phyloP scores from a whole-genome alignment of 208 protist species.

The Trypanosoma boissoni region DNA sequence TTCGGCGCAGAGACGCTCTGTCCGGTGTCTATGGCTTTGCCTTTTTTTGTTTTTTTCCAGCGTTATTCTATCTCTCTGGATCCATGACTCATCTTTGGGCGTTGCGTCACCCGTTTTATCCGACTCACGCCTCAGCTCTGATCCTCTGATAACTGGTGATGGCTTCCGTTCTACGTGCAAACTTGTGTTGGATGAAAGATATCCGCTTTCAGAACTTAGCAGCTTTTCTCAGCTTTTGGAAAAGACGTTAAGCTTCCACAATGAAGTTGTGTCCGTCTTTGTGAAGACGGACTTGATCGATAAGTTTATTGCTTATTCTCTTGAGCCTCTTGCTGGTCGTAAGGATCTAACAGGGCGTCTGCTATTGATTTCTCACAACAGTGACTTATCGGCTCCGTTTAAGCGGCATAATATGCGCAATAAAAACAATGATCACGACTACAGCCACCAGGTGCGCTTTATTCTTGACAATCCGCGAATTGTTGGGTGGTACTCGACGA shows the following conservation, averaged over 20 bases:
- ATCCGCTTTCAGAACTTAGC: not conserved
- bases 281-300: conserved; percentile 23
- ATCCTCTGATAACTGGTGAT: conserved; percentile 25
- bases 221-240: too few species aligned
- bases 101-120: too few species aligned
- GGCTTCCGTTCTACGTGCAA: conserved; percentile 20
- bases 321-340: not conserved
- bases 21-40: too few species aligned
- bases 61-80: too few species aligned
- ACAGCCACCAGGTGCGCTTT: conserved; percentile 5
- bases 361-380: conserved; percentile 29
- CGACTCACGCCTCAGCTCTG: not conserved
- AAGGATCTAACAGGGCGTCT: not conserved
- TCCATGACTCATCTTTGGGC: too few species aligned
- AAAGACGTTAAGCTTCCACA: too few species aligned
- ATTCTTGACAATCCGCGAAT: conserved; percentile 20
- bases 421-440: conserved; percentile 16
- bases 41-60: too few species aligned
- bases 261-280: conserved; percentile 16
- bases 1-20: too few species aligned
- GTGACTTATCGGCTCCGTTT: conserved; percentile 25
- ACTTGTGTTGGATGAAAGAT: conserved; percentile 21
- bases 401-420: conserved; percentile 7
- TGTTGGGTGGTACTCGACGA: conserved; percentile 22
- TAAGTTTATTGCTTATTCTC: conserved; percentile 16